Base-by-base conservation (phyloP, 1,284 basidiomycete genomes). In the Phylloporus sp. region DNA sequence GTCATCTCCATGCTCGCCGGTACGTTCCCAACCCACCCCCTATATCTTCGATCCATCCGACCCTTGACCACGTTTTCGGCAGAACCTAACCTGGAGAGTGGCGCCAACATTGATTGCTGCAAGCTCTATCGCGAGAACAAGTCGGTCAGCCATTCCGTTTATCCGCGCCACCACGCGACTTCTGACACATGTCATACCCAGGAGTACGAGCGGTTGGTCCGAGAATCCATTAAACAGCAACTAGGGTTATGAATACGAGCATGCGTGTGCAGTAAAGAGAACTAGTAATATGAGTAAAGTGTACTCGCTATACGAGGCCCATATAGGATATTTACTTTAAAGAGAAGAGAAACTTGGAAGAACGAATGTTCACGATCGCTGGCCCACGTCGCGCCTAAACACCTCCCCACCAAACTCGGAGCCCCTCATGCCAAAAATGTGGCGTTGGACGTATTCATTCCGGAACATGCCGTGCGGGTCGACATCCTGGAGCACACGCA, bases 41-140 rank as follows among this genome's bases (percentile, higher is more conserved):
- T 15, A 26, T 6, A 11, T 37, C 31, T n/a, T 13, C 31, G 29
- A 44, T 32, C 40, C n/a, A n/a, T n/a, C 42, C 40, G 17, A 22
- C 6, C n/a, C 20, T 4, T 34, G 31, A 6, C 8, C 22, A 20
- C 22, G 18, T 29, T 42, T 31, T 13, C 20, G 40, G 47, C 18
- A 90, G 97, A 99, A 82, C 98, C 98, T n/a, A 99, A 99, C 79
- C 86, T 98, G 60, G 98, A 99, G 80, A 95, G 93, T 68, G 97
- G 97, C 39, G 98, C 98, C 53, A 98, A 98, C 80, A 94, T 99
- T 65, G 97, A 99, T 79, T 96, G 94, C 75, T 95, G 94, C 83
- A 98, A 98, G 79, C 82, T 98, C 53, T 98, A 96, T 76, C 86
- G 96, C 62, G 95, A 98, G 68, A 90, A 98, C 77, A 86, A 84